These are phyloP conservation scores for Dacryopinax spathularia DNA, from an alignment of 768 basidiomycete species.

Conservation along the genomic window DNA sequence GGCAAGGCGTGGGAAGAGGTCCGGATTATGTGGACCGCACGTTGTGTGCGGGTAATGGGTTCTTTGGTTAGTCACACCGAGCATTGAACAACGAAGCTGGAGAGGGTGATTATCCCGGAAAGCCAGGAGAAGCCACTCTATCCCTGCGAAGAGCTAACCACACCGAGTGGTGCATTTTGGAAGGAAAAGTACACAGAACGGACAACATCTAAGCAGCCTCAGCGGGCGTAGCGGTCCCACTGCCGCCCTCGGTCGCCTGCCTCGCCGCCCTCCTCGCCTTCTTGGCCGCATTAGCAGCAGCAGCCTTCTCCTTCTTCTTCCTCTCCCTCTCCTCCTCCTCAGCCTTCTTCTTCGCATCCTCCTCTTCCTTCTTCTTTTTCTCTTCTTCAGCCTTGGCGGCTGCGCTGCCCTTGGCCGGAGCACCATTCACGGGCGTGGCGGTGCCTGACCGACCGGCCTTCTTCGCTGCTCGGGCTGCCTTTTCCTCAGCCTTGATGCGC, in stretches of 20 bases:
- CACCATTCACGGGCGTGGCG: conserved; percentile 19
- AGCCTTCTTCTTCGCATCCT: conserved; percentile 36
- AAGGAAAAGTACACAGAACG: no score
- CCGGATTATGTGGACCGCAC: no score
- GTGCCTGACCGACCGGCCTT: conserved; percentile 37
- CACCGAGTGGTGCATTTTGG: no score
- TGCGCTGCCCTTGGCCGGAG: conserved; percentile 31
- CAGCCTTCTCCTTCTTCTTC: conserved; percentile 71
- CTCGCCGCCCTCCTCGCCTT: conserved; percentile 55
- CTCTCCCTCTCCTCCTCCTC: conserved; percentile 75
- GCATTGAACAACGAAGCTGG: no score
- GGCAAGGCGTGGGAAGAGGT: no score
- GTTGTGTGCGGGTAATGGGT: no score
- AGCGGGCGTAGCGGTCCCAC: not conserved
- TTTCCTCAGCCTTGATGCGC: conserved; percentile 91
- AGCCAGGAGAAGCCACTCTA: no score
- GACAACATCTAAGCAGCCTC: not conserved
- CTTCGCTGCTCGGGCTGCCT: conserved; percentile 84
- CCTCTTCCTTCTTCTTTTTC: conserved; percentile 35
- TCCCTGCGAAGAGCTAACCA: no score
- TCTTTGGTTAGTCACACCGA: no score
- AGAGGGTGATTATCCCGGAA: no score
- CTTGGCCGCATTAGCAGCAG: conserved; percentile 80
- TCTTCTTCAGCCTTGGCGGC: conserved; percentile 54
- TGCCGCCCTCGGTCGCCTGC: conserved; percentile 8